Percentiles rank a stretch among this genome's conserved stretches.
phyloP scores from a whole-genome alignment of 2,329 filamentous ascomycete genomes.

The Exophiala xenobiotica region DNA sequence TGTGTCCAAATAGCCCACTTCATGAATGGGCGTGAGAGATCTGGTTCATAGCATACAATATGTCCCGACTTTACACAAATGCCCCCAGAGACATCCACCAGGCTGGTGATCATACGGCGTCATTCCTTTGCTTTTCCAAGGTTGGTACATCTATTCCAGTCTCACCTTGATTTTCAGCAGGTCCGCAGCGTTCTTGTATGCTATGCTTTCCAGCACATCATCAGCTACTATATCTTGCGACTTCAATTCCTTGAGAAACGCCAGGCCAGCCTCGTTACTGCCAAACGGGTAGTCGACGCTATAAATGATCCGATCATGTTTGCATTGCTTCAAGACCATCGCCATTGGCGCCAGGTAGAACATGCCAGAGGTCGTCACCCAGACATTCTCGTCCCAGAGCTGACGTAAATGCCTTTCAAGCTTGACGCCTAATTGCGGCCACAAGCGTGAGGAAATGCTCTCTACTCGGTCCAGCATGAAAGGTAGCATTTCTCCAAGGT shows the following conservation, averaged over 20 bases:
- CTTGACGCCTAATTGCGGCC: slow-evolving; percentile 51
- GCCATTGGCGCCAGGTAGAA: slow-evolving; percentile 51
- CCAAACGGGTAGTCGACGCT: slow-evolving; percentile 60
- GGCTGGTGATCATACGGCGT: too few relatives aligned
- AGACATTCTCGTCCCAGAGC: slow-evolving; percentile 58
- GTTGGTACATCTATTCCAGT: too few relatives aligned
- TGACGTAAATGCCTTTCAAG: slow-evolving; percentile 48
- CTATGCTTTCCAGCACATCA: slow-evolving; percentile 51
- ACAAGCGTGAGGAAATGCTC: slow-evolving; percentile 8
- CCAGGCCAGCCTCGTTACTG: slow-evolving; percentile 49
- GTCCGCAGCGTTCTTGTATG: slow-evolving; percentile 51
- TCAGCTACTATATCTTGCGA: slow-evolving; percentile 49
- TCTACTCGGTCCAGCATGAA: slow-evolving; percentile 51
- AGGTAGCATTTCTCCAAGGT: slow-evolving; percentile 55
- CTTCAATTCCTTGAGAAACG: slow-evolving; percentile 50
- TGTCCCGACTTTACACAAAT: too few relatives aligned
- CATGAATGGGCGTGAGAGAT: too few relatives aligned
- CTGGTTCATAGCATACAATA: too few relatives aligned
- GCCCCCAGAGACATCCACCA: too few relatives aligned
- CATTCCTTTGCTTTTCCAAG: too few relatives aligned
- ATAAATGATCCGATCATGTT: slow-evolving; percentile 52
- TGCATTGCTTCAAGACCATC: slow-evolving; percentile 34
- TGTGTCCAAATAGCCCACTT: too few relatives aligned
- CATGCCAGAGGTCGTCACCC: slow-evolving; percentile 57
- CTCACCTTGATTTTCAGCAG: slow-evolving; percentile 40